phyloP scores from a whole-genome alignment of 768 basidiomycete genomes.

The Clathrus columnatus region DNA sequence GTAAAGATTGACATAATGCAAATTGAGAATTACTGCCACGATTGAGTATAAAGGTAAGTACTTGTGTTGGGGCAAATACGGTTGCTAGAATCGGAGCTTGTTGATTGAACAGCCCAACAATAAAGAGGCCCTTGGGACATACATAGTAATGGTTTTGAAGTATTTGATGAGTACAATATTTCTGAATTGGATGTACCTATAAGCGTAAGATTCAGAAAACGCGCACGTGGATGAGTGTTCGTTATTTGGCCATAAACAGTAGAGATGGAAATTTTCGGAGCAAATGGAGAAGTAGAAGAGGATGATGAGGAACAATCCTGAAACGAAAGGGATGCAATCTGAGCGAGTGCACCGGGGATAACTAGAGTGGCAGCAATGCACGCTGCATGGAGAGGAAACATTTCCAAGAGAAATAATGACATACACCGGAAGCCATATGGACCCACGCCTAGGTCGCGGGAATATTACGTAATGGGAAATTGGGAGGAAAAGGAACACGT shows the following conservation, averaged over 20 bases:
- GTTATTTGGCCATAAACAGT: slow-evolving; percentile 68
- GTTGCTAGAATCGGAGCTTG: slow-evolving; percentile 45
- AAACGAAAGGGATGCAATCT: slow-evolving; percentile 55
- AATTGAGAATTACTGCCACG: slow-evolving; percentile 56
- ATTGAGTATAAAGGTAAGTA: slow-evolving; percentile 63
- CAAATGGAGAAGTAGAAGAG: slow-evolving; percentile 21
- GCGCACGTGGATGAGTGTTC: slow-evolving; percentile 16
- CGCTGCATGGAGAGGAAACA: background rate
- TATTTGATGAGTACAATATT: slow-evolving; percentile 52
- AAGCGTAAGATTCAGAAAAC: slow-evolving; percentile 61
- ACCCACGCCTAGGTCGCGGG: slow-evolving; percentile 24
- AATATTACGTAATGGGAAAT: slow-evolving; percentile 25
- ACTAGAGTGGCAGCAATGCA: slow-evolving; percentile 8
- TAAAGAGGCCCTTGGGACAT: slow-evolving; percentile 7
- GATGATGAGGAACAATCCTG: slow-evolving; percentile 56
- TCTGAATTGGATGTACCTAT: slow-evolving; percentile 52
- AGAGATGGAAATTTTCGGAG: slow-evolving; percentile 55
- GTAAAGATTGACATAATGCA: slow-evolving; percentile 63
- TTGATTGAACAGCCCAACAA: slow-evolving; percentile 12
- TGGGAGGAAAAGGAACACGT: slow-evolving; percentile 29
- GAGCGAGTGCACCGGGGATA: slow-evolving; percentile 23
- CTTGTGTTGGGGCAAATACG: slow-evolving; percentile 72
- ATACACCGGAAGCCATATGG: background rate
- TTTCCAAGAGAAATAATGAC: background rate
- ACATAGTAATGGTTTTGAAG: slow-evolving; percentile 58